Conservation (phyloP, 2,329 filamentous ascomycete species). For the Pyrenophora tritici-repentis region DNA sequence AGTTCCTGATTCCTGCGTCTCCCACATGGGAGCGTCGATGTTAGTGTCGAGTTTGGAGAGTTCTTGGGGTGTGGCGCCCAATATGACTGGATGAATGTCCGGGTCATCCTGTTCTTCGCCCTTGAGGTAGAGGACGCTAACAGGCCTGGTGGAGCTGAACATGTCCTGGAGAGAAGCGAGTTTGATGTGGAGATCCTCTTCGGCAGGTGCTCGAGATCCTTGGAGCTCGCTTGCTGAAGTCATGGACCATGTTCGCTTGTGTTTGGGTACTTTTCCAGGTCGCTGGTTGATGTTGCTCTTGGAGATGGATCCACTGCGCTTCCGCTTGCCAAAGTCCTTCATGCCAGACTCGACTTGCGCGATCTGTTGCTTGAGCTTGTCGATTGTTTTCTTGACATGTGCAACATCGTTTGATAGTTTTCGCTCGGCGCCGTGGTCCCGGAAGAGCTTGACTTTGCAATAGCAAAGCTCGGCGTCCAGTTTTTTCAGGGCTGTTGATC, state of each 20-base stretch:
- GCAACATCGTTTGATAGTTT: conserved; percentile 94
- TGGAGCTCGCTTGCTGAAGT: conserved; percentile 65
- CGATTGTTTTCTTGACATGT: conserved; percentile 94
- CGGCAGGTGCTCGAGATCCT: conserved; percentile 51
- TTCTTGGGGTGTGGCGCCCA: conserved; percentile 70
- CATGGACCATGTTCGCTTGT: conserved; percentile 95
- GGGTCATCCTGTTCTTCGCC: conserved; percentile 80
- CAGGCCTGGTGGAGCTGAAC: conserved; percentile 81
- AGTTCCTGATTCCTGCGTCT: conserved; percentile 58
- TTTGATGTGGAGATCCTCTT: conserved; percentile 79
- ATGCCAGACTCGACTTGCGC: conserved; percentile 70
- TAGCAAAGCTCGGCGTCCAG: conserved; percentile 75
- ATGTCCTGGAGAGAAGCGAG: conserved; percentile 80
- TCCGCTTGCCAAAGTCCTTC: conserved; percentile 64
- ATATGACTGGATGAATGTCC: conserved; percentile 74
- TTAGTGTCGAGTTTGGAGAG: conserved; percentile 58
- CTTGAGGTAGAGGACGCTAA: conserved; percentile 77
- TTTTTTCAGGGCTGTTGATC: conserved; percentile 50
- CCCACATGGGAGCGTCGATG: conserved; percentile 53
- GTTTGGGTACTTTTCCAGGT: conserved; percentile 83
- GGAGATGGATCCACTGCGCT: conserved; percentile 60
- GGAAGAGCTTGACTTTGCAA: conserved; percentile 96
- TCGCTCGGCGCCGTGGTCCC: conserved; percentile 92
- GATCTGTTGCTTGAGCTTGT: conserved; percentile 94
- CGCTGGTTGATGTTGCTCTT: conserved; percentile 57